These are phyloP conservation scores for Cladosporium sp. DNA, from an alignment of 2,329 filamentous ascomycete genomes.

Conservation along the genomic window DNA sequence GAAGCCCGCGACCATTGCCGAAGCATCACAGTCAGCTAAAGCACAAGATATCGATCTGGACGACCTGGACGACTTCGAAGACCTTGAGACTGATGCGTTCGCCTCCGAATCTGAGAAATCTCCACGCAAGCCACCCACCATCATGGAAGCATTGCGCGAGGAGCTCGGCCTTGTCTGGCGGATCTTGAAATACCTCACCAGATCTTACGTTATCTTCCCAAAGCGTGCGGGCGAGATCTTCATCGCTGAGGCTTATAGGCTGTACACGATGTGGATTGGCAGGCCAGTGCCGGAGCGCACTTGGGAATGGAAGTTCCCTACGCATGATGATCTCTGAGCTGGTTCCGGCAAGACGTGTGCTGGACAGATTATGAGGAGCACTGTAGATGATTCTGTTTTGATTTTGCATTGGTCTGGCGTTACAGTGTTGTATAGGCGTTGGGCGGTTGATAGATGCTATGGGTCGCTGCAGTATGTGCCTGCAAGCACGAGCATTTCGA, in stretches of 20 bases:
- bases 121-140: conserved; percentile 38
- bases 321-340: conserved; percentile 24
- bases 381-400: not conserved
- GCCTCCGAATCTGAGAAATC: conserved; percentile 37
- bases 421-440: too few relatives aligned
- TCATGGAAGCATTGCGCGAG: conserved; percentile 56
- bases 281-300: conserved; percentile 52
- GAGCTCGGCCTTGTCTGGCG: conserved; percentile 63
- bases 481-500: too few relatives aligned
- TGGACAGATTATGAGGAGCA: too few relatives aligned
- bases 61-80: conserved; percentile 25
- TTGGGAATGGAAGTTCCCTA: conserved; percentile 52
- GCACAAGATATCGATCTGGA: conserved; percentile 21
- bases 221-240: conserved; percentile 41
- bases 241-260: conserved; percentile 49
- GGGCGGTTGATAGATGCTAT: too few relatives aligned
- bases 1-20: conserved; percentile 23
- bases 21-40: not conserved
- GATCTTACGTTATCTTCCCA: conserved; percentile 58
- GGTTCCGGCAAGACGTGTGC: too few relatives aligned
- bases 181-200: conserved; percentile 63
- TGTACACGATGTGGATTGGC: conserved; percentile 63
- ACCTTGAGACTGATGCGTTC: conserved; percentile 12
- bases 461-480: too few relatives aligned
- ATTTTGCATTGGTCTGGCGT: not conserved